Evolutionary conservation across 2,329 filamentous ascomycete genomes (phyloP), one percentile per base, ranked within the genome.

Genomic region (Fusarium setosum): DNA sequence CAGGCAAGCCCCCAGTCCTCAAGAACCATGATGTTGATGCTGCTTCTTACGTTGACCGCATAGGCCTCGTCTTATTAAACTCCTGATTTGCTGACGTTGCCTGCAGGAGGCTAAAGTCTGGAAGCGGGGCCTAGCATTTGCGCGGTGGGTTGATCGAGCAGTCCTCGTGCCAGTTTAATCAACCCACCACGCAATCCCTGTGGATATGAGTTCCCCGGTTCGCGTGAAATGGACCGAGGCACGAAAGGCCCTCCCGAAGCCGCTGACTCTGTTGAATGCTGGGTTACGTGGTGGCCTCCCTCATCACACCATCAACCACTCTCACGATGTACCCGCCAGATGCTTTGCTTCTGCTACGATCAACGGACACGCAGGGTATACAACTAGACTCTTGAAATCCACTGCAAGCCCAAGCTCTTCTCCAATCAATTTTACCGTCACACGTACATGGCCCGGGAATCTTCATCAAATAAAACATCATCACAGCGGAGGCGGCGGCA

Each of bases 61-160:
- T 44, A 21, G 21, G 4, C 17, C 24, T 44, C n/a, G 8, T 31
- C 26, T 20, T 41, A 34, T 40, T 6, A 29, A 57, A 37, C 29
- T 32, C 20, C 29, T 51, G 32, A 57, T 52, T 38, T 32, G 53
- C 44, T 49, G 35, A 56, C 42, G 53, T 56, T 49, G 13, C 42
- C 12, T 49, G 53, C 53, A 56, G 8, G 34, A 49, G 15, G 26
- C 37, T 32, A 29, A 31, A 38, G 23, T 18, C 10, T 18, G 40
- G 41, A 21, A 29, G 38, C 40, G 41, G 26, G 41, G 18, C 29
- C 44, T 7, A 23, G 40, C 26, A 26, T 26, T 54, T 17, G 21
- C 21, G 3, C 4, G 15, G 54, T 57, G 54, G 54, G 29, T 18
- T 47, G 42, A 47, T 47, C 12, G 1, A 47, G 13, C 8, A 32